Conservation (phyloP, 768 basidiomycete genomes). For the Podaxis sp. region DNA sequence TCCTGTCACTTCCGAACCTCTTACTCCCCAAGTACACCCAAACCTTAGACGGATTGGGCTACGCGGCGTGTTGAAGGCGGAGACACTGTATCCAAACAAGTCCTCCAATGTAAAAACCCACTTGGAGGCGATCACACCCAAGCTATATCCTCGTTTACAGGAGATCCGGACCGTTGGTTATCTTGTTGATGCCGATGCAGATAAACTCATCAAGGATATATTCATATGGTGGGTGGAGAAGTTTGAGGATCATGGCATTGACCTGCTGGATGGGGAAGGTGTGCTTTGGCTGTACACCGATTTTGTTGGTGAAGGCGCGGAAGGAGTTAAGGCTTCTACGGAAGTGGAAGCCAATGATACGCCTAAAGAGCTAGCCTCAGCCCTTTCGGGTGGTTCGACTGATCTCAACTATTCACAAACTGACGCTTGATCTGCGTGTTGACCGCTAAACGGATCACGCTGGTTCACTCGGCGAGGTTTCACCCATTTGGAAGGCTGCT, state of each 20-base stretch:
- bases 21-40: constrained; percentile 29
- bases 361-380: background rate
- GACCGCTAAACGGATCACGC: background rate
- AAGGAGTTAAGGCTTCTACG: background rate
- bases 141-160: constrained; percentile 45
- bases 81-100: constrained; percentile 45
- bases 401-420: background rate
- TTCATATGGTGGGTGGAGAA: constrained; percentile 57
- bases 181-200: constrained; percentile 44
- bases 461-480: background rate
- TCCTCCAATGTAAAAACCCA: constrained; percentile 36
- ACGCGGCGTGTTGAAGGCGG: constrained; percentile 37
- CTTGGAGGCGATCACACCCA: constrained; percentile 40
- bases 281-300: constrained; percentile 50
- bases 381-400: background rate
- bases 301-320: constrained; percentile 12
- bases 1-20: constrained; percentile 33
- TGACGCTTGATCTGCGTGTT: background rate
- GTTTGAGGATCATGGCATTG: constrained; percentile 48
- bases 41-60: constrained; percentile 48
- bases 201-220: constrained; percentile 43
- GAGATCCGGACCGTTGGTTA: constrained; percentile 47
- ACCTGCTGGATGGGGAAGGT: constrained; percentile 55
- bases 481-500: background rate
- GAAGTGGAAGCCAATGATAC: background rate